A percentile compares a stretch with the other conserved stretches of the same genome.
Conservation (phyloP, 495 filamentous ascomycete genomes). For the Aspergillus heteromorphus region DNA sequence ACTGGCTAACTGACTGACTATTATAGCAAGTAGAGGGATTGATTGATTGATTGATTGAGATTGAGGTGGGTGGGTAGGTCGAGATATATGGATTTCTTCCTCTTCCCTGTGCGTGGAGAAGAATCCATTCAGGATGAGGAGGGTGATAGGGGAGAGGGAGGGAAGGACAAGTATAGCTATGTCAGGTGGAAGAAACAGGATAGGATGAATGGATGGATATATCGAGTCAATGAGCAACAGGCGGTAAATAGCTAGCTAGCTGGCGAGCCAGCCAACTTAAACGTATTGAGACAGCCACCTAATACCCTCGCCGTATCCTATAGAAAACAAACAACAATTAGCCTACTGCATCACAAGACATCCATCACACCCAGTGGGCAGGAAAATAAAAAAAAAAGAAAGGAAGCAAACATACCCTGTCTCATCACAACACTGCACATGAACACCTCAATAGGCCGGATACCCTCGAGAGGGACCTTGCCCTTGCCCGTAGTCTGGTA, state of each 20-base stretch:
- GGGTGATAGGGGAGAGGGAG: too few relatives aligned
- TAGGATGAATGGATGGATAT: not conserved
- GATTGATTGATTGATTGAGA: too few relatives aligned
- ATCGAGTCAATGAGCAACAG: not conserved
- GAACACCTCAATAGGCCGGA: constrained; percentile 95
- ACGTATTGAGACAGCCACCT: constrained; percentile 53
- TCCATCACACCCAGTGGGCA: too few relatives aligned
- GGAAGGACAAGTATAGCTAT: too few relatives aligned
- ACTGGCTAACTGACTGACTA: too few relatives aligned
- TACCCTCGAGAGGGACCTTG: constrained; percentile 90
- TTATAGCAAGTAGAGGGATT: too few relatives aligned
- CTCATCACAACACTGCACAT: constrained; percentile 99
- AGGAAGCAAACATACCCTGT: constrained; percentile 59
- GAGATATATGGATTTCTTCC: too few relatives aligned
- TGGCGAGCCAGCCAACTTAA: constrained; percentile 14
- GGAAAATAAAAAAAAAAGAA: too few relatives aligned
- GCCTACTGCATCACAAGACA: too few relatives aligned
- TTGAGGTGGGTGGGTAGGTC: too few relatives aligned
- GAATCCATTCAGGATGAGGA: too few relatives aligned
- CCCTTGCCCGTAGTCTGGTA: constrained; percentile 98
- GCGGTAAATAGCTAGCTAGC: not conserved
- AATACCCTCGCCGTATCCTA: constrained; percentile 52
- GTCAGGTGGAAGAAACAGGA: not conserved
- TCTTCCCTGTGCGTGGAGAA: too few relatives aligned
- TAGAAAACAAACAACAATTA: not conserved